Evolutionary conservation across 1,284 basidiomycete species (phyloP), one percentile per base, ranked within the genome.

Genomic region (Ceratobasidium sp.): DNA sequence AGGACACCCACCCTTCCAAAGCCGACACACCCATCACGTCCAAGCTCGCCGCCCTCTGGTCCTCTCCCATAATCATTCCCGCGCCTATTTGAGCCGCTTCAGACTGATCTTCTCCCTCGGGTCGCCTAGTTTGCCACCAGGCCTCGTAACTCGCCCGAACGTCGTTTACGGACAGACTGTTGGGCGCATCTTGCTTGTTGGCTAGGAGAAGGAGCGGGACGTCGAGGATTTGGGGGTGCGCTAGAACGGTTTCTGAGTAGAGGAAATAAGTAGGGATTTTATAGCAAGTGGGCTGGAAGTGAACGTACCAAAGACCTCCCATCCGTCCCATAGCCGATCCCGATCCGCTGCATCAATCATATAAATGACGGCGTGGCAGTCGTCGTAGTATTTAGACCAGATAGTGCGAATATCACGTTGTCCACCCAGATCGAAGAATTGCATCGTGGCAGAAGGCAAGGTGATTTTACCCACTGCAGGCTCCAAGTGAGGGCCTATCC

Each of bases 361-460:
- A 81, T 94, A 97, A 40, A 93, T 94, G 59, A 98, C 94, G 9
- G 95, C 95, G 82, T 98, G 96, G 80, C 95, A 97, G 82, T 97
- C 95, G 77, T 95, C 93, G 82, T 97, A 98, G 84, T 98, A 98
- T 80, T 90, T 90, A 71, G 92, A 90, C 96, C 96, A 98, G 78
- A 98, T 96, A 37, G 90, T 92, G 25, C 96, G 89, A 65, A 98
- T 96, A 37, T 96, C 95, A 0, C 92, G 87, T 82, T 98, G 96
- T 0, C 96, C 96, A 8, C 96, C 96, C 3, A 98, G 87, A 81
- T 98, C 96, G 90, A 95, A 97, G 87, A 98, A 97, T 82, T 95
- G 94, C 46, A 98, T 88, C 29, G 96, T 93, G 0, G 95, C 95
- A 0, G 95, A 97, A 0, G 96, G 95, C 5, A 98, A 87, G 0